These are phyloP conservation scores for Cadophora malorum DNA, from an alignment of 2,329 filamentous ascomycete genomes.

Conservation along the genomic window DNA sequence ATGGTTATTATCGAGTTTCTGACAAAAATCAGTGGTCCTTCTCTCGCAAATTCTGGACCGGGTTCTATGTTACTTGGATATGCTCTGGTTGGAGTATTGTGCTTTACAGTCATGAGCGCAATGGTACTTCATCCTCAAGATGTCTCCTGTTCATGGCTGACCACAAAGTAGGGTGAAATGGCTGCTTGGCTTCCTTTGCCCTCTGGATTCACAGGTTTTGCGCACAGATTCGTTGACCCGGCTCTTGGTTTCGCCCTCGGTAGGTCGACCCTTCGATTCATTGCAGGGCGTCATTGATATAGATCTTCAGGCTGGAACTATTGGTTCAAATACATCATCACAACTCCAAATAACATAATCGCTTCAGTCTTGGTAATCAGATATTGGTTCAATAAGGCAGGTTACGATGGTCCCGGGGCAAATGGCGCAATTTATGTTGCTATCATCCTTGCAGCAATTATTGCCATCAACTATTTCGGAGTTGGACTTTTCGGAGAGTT, in stretches of 20 bases:
- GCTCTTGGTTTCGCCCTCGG: conserved; percentile 80
- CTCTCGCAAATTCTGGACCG: conserved; percentile 57
- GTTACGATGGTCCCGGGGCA: conserved; percentile 48
- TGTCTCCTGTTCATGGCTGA: background rate
- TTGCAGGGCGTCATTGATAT: conserved; percentile 13
- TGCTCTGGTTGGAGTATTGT: conserved; percentile 70
- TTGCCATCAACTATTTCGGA: conserved; percentile 70
- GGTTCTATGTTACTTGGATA: conserved; percentile 76
- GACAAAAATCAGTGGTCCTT: conserved; percentile 44
- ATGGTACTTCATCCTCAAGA: conserved; percentile 50
- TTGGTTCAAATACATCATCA: conserved; percentile 71
- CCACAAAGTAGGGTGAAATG: conserved; percentile 68
- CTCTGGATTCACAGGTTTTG: conserved; percentile 83
- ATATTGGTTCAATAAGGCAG: conserved; percentile 70
- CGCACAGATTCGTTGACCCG: conserved; percentile 79
- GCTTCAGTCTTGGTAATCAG: conserved; percentile 80
- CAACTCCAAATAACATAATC: conserved; percentile 84
- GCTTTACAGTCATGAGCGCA: conserved; percentile 82
- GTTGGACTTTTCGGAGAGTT: conserved; percentile 49
- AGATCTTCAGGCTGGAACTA: conserved; percentile 37
- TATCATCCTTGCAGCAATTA: conserved; percentile 67
- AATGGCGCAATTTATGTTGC: conserved; percentile 84
- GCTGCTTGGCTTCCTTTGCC: conserved; percentile 80
- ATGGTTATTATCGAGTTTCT: background rate
- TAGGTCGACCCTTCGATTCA: conserved; percentile 47